Base-by-base conservation (phyloP, 1,284 basidiomycete species). In the Cyathus pygmaeus region DNA sequence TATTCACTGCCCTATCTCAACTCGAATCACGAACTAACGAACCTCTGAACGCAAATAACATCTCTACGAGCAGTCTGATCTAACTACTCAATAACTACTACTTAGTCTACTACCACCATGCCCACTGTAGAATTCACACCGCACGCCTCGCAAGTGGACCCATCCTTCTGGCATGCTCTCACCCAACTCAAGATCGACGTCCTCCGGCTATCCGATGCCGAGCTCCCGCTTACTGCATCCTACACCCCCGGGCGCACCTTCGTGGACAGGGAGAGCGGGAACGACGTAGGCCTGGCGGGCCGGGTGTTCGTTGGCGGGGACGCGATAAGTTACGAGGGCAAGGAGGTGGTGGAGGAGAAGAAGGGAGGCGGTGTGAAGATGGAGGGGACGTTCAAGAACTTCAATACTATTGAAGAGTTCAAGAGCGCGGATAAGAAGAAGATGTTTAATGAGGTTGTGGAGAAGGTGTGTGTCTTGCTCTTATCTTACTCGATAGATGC, bases 381-480 rank as follows among this genome's bases (percentile, higher is more conserved):
- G 0, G 55, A 57, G 15, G 97, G 97, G 11, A 79, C 83, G 1
- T 85, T 99, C 69, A 96, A 95, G 84, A 96, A 96, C 75, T 96
- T 87, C 81, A 99, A 99, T 74, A 99, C 98, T 2, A 91, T 99
- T 68, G 96, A 99, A 69, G 95, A 98, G 15, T 99, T 99, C 82
- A 96, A 93, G 71, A 86, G 87, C 2, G 90, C 91, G 1, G 94
- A 98, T 70, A 99, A 99, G 83, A 89, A 90, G 24, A 86, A 86
- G 17, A 76, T 98, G 9, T 95, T 99, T 76, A 92, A 93, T 62
- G 71, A 83, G 24, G 76, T 90, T 57, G 85, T 89, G 0, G 84
- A 89, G 64, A 82, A 88, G 78, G 92, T 91, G 62, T 64, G 77
- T 68, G 51, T 50, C 59, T 29, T 53, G 15, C 15, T 9, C 46